Conservation (phyloP, 2,329 filamentous ascomycete species). For the Cytospora schulzeri region DNA sequence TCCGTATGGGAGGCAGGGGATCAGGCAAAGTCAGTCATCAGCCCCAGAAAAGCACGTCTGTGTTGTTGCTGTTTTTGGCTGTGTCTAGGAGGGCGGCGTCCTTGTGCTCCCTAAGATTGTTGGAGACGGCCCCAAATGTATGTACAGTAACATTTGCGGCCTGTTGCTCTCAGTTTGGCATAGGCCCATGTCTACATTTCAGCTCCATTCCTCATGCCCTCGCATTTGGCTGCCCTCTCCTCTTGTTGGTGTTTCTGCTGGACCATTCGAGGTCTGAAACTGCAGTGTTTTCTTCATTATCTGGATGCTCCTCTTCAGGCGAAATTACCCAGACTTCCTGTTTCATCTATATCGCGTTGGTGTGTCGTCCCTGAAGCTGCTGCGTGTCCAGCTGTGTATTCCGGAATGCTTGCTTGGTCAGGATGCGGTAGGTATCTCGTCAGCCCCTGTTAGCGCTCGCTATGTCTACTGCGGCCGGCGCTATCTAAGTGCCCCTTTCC, state of each 20-base stretch:
- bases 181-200: conserved; percentile 14
- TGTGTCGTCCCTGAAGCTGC: background rate
- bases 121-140: conserved; percentile 13
- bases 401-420: background rate
- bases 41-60: conserved; percentile 20
- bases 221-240: background rate
- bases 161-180: conserved; percentile 20
- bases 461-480: conserved; percentile 11
- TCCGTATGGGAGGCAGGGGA: background rate
- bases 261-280: background rate
- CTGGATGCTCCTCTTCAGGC: background rate
- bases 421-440: conserved; percentile 14
- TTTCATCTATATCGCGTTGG: background rate
- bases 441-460: conserved; percentile 25
- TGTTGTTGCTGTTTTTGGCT: conserved; percentile 3
- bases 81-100: conserved; percentile 12
- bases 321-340: background rate
- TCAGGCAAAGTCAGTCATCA: conserved; percentile 8
- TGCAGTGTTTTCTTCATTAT: background rate
- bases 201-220: conserved; percentile 5
- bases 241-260: background rate
- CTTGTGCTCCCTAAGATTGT: conserved; percentile 18
- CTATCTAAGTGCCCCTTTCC: conserved; percentile 24
- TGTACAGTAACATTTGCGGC: conserved; percentile 11
- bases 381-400: background rate